Conservation (phyloP, 768 basidiomycete genomes). For the Candolleomyces eurysporus region DNA sequence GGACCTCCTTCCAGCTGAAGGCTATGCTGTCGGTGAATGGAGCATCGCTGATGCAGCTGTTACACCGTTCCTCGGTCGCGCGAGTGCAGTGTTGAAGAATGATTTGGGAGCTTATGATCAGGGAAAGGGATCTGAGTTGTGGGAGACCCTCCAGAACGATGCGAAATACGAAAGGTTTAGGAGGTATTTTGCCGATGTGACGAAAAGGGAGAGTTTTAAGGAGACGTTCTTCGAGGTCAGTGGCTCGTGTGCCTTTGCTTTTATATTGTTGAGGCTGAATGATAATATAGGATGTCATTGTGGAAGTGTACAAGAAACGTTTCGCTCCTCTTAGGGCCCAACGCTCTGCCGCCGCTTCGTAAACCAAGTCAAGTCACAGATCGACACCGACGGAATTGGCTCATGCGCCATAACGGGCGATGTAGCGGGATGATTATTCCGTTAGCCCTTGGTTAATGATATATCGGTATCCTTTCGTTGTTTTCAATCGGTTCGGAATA, state of each 20-base stretch:
- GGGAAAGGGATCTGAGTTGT: slow-evolving; percentile 46
- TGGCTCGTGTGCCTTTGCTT: neutral
- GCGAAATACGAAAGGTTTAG: slow-evolving; percentile 49
- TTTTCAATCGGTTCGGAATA: too few relatives aligned
- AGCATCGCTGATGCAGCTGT: slow-evolving; percentile 60
- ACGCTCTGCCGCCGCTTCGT: too few relatives aligned
- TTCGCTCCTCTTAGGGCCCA: too few relatives aligned
- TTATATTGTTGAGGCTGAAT: too few relatives aligned
- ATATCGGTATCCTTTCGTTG: too few relatives aligned
- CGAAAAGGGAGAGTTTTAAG: slow-evolving; percentile 51
- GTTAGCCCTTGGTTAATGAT: too few relatives aligned
- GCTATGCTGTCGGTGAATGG: slow-evolving; percentile 47
- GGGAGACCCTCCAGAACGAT: slow-evolving; percentile 38
- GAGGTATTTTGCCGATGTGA: slow-evolving; percentile 46
- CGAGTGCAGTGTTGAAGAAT: slow-evolving; percentile 41
- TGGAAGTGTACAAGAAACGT: too few relatives aligned
- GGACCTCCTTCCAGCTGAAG: slow-evolving; percentile 44
- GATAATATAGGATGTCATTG: too few relatives aligned
- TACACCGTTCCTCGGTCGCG: slow-evolving; percentile 58
- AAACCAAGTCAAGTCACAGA: too few relatives aligned
- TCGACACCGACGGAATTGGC: too few relatives aligned
- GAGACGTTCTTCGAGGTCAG: slow-evolving; percentile 55
- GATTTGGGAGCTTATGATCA: slow-evolving; percentile 50
- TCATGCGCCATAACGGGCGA: too few relatives aligned
- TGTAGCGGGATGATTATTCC: too few relatives aligned